Conservation (phyloP, 306 rosid genomes). For the Glycine soja region DNA sequence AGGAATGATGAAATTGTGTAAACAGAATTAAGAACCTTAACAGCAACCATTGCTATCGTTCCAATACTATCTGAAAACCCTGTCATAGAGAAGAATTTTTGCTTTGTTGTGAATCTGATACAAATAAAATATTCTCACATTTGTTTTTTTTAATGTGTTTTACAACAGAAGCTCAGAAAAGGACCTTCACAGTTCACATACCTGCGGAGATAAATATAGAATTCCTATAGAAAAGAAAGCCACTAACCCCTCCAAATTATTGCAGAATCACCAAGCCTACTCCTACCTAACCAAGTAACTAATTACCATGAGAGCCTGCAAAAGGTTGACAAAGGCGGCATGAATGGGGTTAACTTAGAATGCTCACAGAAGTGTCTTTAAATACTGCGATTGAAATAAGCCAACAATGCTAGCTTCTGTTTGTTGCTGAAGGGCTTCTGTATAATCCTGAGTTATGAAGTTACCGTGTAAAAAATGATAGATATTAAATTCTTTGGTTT, state of each 20-base stretch:
- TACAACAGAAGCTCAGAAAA: constrained; percentile 32
- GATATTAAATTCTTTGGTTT: not conserved
- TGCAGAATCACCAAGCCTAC: constrained; percentile 87
- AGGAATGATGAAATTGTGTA: constrained; percentile 17
- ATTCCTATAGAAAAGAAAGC: constrained; percentile 75
- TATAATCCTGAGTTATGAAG: constrained; percentile 65
- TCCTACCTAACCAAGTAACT: constrained; percentile 68
- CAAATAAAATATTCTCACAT: not conserved
- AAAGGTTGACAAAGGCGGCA: constrained; percentile 18
- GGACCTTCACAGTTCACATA: constrained; percentile 35
- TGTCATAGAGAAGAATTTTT: constrained; percentile 53
- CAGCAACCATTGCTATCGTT: constrained; percentile 73
- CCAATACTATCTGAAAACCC: constrained; percentile 83
- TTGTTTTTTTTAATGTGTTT: not conserved
- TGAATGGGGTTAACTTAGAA: constrained; percentile 21
- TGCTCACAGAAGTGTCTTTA: constrained; percentile 77
- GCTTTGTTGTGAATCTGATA: not conserved
- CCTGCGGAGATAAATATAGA: constrained; percentile 81
- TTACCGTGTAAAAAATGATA: not conserved
- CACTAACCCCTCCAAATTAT: constrained; percentile 91
- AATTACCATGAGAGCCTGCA: constrained; percentile 30
- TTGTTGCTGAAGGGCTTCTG: constrained; percentile 63
- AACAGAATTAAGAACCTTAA: constrained; percentile 65
- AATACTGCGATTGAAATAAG: constrained; percentile 72
- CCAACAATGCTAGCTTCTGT: constrained; percentile 65